Evolutionary conservation across 805 yeast genomes (phyloP).

Genomic region (Phaffomyces opuntiae): DNA sequence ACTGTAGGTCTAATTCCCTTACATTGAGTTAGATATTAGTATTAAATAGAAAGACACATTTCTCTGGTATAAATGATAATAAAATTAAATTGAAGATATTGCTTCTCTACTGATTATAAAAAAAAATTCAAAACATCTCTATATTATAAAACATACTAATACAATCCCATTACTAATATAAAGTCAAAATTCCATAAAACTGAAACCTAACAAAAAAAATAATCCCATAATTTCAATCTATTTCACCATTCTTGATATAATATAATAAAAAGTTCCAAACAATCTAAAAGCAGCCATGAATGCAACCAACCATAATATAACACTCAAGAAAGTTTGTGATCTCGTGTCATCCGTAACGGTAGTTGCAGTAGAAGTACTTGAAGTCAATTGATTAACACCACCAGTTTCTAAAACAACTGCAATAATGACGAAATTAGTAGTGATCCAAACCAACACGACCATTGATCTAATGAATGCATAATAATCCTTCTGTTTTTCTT

Average conservation of each 20-base stretch:
- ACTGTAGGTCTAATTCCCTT: too few relatives aligned
- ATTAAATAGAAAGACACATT: too few relatives aligned
- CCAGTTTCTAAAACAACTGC: conserved; percentile 83
- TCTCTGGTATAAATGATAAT: too few relatives aligned
- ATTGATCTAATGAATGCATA: conserved; percentile 86
- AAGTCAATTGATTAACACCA: conserved; percentile 47
- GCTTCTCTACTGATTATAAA: too few relatives aligned
- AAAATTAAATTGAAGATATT: too few relatives aligned
- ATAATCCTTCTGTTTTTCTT: conserved; percentile 65
- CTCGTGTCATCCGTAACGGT: conserved; percentile 23
- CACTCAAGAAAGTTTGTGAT: conserved; percentile 66
- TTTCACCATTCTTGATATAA: conserved; percentile 31
- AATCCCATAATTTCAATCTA: conserved; percentile 2
- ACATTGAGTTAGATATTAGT: too few relatives aligned
- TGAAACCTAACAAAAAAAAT: too few relatives aligned
- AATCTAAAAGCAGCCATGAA: conserved; percentile 81
- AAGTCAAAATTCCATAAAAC: too few relatives aligned
- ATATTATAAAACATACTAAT: too few relatives aligned
- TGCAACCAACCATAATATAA: conserved; percentile 90
- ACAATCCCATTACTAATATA: too few relatives aligned
- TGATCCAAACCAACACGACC: conserved; percentile 85
- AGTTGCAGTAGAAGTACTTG: conserved; percentile 10
- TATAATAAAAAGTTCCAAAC: conserved; percentile 61
- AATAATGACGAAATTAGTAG: conserved; percentile 74
- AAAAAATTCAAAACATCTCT: too few relatives aligned